A percentile compares a stretch with the other conserved stretches of the same genome.
Conservation (phyloP, 352 stramenopile genomes). For the Globisporangium irregulare region DNA sequence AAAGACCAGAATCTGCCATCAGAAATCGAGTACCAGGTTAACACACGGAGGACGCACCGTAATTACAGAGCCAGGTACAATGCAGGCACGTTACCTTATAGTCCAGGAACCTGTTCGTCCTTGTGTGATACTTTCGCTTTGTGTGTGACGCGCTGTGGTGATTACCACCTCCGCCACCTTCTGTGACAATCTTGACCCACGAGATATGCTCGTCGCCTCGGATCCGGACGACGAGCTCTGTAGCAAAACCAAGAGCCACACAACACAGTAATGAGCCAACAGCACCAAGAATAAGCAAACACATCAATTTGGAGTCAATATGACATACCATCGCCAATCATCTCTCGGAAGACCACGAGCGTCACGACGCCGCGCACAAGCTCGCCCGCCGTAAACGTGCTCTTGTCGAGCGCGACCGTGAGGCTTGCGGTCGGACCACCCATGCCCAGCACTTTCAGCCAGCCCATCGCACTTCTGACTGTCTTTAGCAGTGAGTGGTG, state of each 20-base stretch:
- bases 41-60: too few relatives aligned
- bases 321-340: constrained; percentile 13
- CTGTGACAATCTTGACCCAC: constrained; percentile 5
- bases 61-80: not conserved
- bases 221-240: constrained; percentile 12
- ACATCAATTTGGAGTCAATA: not conserved
- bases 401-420: constrained; percentile 14
- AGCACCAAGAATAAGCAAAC: not conserved
- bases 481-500: not conserved
- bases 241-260: not conserved
- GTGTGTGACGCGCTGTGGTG: constrained; percentile 7
- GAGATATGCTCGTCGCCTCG: constrained; percentile 12
- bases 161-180: not conserved
- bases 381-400: constrained; percentile 15
- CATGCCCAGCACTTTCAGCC: not conserved
- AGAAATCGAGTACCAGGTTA: not conserved
- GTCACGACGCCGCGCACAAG: constrained; percentile 11
- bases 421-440: not conserved
- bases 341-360: constrained; percentile 9
- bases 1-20: constrained; percentile 19
- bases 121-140: constrained; percentile 12
- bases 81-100: not conserved
- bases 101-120: constrained; percentile 14
- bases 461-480: not conserved
- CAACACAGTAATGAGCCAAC: not conserved